Evolutionary conservation across 306 rosid species (phyloP).

Genomic region (Echinosophora koreensis): DNA sequence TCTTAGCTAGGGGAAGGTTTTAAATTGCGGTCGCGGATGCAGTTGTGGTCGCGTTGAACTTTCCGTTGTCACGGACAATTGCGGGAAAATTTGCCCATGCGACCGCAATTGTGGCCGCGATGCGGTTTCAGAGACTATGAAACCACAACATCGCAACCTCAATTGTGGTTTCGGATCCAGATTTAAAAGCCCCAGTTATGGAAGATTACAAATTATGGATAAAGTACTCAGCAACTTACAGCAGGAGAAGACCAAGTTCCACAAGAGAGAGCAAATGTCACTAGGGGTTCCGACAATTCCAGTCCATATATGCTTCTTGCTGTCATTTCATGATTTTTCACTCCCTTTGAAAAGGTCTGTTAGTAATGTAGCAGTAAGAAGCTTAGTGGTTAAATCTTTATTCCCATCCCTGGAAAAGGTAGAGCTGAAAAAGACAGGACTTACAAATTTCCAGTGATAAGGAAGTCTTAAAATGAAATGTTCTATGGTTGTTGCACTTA

Average conservation of each 20-base stretch:
- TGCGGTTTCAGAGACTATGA: too few relatives aligned
- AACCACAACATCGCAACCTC: too few relatives aligned
- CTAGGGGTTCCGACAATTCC: slow-evolving; percentile 95
- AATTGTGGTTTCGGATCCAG: too few relatives aligned
- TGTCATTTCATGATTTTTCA: slow-evolving; percentile 71
- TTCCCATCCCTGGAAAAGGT: slow-evolving; percentile 34
- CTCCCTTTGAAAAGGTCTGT: slow-evolving; percentile 73
- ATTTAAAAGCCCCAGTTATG: background rate
- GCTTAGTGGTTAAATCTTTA: slow-evolving; percentile 31
- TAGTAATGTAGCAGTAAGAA: slow-evolving; percentile 40
- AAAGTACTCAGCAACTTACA: slow-evolving; percentile 64
- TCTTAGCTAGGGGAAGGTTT: background rate
- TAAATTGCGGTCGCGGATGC: too few relatives aligned
- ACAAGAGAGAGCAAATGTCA: slow-evolving; percentile 93
- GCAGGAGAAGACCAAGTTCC: slow-evolving; percentile 99
- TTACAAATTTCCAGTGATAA: slow-evolving; percentile 88
- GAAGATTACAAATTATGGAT: background rate
- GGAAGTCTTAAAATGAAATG: slow-evolving; percentile 96
- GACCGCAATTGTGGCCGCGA: too few relatives aligned
- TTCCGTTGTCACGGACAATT: too few relatives aligned
- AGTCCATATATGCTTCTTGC: slow-evolving; percentile 75
- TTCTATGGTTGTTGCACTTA: slow-evolving; percentile 83
- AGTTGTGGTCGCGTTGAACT: too few relatives aligned
- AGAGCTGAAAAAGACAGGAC: slow-evolving; percentile 53
- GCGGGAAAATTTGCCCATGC: too few relatives aligned